Conservation (phyloP, 2,329 filamentous ascomycete genomes). For the Xylariaceae sp. region DNA sequence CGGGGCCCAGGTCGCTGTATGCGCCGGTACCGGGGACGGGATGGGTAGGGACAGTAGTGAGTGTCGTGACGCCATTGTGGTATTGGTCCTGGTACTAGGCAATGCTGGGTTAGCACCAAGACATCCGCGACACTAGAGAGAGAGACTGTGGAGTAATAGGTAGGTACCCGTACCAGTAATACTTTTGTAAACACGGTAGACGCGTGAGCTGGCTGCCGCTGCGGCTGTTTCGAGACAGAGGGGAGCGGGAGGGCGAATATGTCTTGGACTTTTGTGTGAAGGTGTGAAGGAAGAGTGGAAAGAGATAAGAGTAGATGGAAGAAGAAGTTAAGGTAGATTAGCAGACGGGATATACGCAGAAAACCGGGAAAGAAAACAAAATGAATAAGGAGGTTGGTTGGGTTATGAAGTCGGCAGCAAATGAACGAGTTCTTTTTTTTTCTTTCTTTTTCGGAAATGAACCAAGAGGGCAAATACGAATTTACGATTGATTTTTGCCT, state of each 20-base stretch:
- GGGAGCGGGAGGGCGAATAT: too few relatives aligned
- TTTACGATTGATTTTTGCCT: background rate
- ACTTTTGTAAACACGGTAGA: background rate
- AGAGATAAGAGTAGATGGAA: background rate
- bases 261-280: background rate
- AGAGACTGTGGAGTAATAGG: background rate
- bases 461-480: background rate
- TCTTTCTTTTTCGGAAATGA: background rate
- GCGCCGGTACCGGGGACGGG: background rate
- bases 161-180: background rate
- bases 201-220: background rate
- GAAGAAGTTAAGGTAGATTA: background rate
- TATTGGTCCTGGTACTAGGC: background rate
- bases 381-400: background rate
- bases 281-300: background rate
- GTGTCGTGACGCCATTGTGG: background rate
- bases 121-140: background rate
- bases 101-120: background rate
- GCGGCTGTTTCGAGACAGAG: background rate
- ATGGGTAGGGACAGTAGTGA: background rate
- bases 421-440: background rate
- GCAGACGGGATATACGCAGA: background rate
- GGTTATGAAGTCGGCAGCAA: background rate
- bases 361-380: background rate
- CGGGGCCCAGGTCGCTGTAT: background rate